phyloP scores from a whole-genome alignment of 768 basidiomycete genomes.

The Suillus ampliporus region DNA sequence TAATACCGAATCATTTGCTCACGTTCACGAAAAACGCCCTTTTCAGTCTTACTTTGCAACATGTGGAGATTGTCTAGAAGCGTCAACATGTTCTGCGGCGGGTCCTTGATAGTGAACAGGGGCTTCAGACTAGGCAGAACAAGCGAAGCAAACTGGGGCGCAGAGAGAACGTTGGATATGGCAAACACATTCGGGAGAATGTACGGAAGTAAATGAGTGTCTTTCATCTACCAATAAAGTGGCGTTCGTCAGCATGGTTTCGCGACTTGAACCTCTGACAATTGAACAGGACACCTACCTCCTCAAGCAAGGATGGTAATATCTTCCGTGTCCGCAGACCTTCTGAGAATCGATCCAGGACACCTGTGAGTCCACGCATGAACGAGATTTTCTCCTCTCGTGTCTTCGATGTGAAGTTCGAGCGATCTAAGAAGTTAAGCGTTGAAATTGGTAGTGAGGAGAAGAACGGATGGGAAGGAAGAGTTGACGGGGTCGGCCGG shows the following conservation, averaged over 20 bases:
- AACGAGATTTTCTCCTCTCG: slow-evolving; percentile 96
- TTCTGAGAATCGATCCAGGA: slow-evolving; percentile 86
- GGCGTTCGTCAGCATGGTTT: slow-evolving; percentile 3
- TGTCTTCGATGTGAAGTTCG: slow-evolving; percentile 93
- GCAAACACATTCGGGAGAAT: slow-evolving; percentile 95
- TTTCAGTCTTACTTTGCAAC: slow-evolving; percentile 89
- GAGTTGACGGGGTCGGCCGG: slow-evolving; percentile 77
- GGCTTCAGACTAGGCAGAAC: slow-evolving; percentile 92
- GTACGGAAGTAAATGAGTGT: slow-evolving; percentile 89
- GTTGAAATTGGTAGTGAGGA: slow-evolving; percentile 95
- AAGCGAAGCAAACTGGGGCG: slow-evolving; percentile 77
- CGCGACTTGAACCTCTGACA: slow-evolving; percentile 12
- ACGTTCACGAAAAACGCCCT: slow-evolving; percentile 89
- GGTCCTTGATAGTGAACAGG: slow-evolving; percentile 89
- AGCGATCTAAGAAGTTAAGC: slow-evolving; percentile 93
- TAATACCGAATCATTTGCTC: slow-evolving; percentile 30
- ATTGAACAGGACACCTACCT: slow-evolving; percentile 55
- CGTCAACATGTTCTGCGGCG: slow-evolving; percentile 96
- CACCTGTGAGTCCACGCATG: slow-evolving; percentile 85
- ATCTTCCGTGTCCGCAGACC: slow-evolving; percentile 88
- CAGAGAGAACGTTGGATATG: slow-evolving; percentile 79
- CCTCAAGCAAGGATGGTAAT: slow-evolving; percentile 90
- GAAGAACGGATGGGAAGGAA: slow-evolving; percentile 90
- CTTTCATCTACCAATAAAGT: slow-evolving; percentile 75
- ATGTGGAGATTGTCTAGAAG: slow-evolving; percentile 87